phyloP scores from a whole-genome alignment of 306 rosid species.

The Rosa chinensis region DNA sequence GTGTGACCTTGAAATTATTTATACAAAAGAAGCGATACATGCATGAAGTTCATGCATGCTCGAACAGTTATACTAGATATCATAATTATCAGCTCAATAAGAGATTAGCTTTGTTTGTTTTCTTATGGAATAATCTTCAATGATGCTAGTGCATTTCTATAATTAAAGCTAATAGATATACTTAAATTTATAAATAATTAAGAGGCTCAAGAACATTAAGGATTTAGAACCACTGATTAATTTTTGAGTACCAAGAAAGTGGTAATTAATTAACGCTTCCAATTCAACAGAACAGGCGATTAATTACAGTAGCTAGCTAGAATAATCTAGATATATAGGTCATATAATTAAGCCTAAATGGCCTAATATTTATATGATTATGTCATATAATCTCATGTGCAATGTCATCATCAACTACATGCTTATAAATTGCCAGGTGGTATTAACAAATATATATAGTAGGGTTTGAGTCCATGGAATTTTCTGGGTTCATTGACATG shows the following conservation, averaged over 20 bases:
- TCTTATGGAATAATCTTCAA: not conserved
- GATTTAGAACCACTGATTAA: not conserved
- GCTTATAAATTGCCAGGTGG: not conserved
- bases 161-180: not conserved
- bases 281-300: not conserved
- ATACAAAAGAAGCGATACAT: not conserved
- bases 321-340: not conserved
- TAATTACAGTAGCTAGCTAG: not conserved
- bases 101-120: not conserved
- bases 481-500: not conserved
- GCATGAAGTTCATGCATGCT: not conserved
- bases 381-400: constrained; percentile 4
- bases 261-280: not conserved
- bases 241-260: not conserved
- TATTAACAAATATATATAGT: not conserved
- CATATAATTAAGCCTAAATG: not conserved
- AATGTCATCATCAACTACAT: not conserved
- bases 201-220: constrained; percentile 3
- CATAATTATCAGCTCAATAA: not conserved
- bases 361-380: not conserved
- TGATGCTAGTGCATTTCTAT: not conserved
- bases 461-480: not conserved
- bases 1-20: not conserved
- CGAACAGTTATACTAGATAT: not conserved
- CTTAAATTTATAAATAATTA: not conserved